phyloP scores from a whole-genome alignment of 192 early-diverging fungal genomes.

The Geranomyces variabilis region DNA sequence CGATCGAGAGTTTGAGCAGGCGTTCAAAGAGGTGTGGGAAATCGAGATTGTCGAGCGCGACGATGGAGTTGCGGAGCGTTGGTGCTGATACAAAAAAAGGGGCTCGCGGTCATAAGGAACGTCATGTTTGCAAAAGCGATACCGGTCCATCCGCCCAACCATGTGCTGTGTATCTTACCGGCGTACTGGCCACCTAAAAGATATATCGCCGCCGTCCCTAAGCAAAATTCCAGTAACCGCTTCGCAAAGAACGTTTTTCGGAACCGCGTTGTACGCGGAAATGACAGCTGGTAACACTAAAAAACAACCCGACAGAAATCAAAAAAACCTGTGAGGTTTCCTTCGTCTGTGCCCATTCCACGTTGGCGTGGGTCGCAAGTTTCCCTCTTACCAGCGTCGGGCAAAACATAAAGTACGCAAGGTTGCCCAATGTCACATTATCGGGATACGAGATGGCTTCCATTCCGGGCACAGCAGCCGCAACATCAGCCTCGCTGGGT shows the following conservation, averaged over 20 bases:
- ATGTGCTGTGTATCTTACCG: slow-evolving; percentile 2
- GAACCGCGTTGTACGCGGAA: slow-evolving; percentile 71
- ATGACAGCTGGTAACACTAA: slow-evolving; percentile 81
- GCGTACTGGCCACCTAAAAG: slow-evolving; percentile 59
- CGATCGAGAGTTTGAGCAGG: slow-evolving; percentile 79
- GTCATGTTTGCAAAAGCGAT: not conserved
- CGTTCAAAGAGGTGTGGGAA: slow-evolving; percentile 74
- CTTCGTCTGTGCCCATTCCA: too few relatives aligned
- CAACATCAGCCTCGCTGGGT: not conserved
- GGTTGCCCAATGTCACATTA: slow-evolving; percentile 68
- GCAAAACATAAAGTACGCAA: slow-evolving; percentile 76
- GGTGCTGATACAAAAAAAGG: slow-evolving; percentile 45
- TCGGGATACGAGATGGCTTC: slow-evolving; percentile 57
- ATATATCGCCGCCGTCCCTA: slow-evolving; percentile 74
- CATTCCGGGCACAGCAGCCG: not conserved
- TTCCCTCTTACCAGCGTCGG: slow-evolving; percentile 68
- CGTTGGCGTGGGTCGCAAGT: too few relatives aligned
- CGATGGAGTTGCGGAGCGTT: slow-evolving; percentile 74
- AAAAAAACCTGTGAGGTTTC: not conserved
- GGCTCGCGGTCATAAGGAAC: too few relatives aligned
- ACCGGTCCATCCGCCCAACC: not conserved
- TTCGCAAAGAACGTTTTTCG: slow-evolving; percentile 76
- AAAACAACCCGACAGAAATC: not conserved
- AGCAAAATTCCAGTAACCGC: slow-evolving; percentile 72
- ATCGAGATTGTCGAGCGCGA: slow-evolving; percentile 70